A percentile compares a stretch with the other conserved stretches of the same genome.
phyloP scores from a whole-genome alignment of 2,329 filamentous ascomycete species.

The Colletotrichum orbiculare region DNA sequence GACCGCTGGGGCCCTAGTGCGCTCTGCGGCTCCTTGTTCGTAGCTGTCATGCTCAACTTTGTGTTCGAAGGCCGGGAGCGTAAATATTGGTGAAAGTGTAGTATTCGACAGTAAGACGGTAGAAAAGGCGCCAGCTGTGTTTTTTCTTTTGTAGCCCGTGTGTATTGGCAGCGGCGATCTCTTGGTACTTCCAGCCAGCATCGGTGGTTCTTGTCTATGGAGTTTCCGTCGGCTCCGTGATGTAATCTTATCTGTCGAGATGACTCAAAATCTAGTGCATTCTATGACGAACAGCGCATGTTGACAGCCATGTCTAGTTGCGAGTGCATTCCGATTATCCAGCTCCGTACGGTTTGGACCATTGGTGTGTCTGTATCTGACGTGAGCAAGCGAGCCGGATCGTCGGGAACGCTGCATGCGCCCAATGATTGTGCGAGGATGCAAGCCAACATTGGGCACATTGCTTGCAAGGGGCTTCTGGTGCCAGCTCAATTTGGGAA shows the following conservation, averaged over 20 bases:
- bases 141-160: conserved; percentile 5
- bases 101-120: neutral
- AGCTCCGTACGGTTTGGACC: neutral
- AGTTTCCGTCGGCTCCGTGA: neutral
- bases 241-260: neutral
- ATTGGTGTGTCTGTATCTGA: neutral
- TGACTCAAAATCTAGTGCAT: too few relatives aligned
- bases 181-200: conserved; percentile 3
- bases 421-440: neutral
- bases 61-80: conserved; percentile 77
- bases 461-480: too few relatives aligned
- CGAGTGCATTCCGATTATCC: too few relatives aligned
- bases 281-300: too few relatives aligned
- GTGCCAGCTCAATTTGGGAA: too few relatives aligned
- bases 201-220: conserved; percentile 2
- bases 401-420: neutral
- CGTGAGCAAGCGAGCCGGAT: neutral
- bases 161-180: neutral
- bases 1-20: conserved; percentile 86
- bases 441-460: too few relatives aligned
- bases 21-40: conserved; percentile 78
- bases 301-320: too few relatives aligned
- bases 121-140: neutral
- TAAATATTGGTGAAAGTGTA: conserved; percentile 56
- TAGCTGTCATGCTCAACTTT: conserved; percentile 83